Evolutionary conservation across 495 filamentous ascomycete genomes (phyloP).

Genomic region (Hypomontagnella submonticulosa): DNA sequence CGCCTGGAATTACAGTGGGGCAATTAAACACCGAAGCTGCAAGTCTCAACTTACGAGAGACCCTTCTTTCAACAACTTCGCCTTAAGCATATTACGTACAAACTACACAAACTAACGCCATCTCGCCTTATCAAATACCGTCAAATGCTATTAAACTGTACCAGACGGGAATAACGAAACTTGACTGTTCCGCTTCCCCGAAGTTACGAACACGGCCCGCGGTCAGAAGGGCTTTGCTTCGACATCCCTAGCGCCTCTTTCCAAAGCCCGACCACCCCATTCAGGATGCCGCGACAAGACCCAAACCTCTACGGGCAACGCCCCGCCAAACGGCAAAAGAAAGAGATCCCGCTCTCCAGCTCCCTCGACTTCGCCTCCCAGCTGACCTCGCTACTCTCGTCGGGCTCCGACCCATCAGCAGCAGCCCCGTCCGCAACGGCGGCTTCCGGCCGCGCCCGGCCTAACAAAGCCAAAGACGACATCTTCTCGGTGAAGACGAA

Average conservation of each 20-base stretch:
- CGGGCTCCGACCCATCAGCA: conserved; percentile 50
- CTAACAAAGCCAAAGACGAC: conserved; percentile 74
- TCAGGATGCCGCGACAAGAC: conserved; percentile 63
- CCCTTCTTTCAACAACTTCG: neutral
- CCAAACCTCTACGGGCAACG: conserved; percentile 78
- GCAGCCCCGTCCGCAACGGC: conserved; percentile 51
- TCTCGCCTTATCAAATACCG: neutral
- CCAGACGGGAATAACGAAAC: conserved; percentile 23
- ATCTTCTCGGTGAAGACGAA: conserved; percentile 79
- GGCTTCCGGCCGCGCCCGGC: conserved; percentile 68
- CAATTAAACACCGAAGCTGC: conserved; percentile 6
- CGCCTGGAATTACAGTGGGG: conserved; percentile 27
- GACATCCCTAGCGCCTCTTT: neutral
- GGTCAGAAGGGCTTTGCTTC: neutral
- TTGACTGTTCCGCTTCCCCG: conserved; percentile 13
- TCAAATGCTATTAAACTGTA: neutral
- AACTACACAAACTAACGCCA: conserved; percentile 9
- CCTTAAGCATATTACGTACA: conserved; percentile 3
- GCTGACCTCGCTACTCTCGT: conserved; percentile 75
- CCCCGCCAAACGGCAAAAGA: conserved; percentile 69
- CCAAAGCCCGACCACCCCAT: neutral
- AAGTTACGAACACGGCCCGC: neutral
- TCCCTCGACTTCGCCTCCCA: conserved; percentile 83
- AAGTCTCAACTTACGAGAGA: conserved; percentile 19
- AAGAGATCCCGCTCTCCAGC: conserved; percentile 73